Evolutionary conservation across 2,329 filamentous ascomycete genomes (phyloP).

Genomic region (Penicillium sp.): DNA sequence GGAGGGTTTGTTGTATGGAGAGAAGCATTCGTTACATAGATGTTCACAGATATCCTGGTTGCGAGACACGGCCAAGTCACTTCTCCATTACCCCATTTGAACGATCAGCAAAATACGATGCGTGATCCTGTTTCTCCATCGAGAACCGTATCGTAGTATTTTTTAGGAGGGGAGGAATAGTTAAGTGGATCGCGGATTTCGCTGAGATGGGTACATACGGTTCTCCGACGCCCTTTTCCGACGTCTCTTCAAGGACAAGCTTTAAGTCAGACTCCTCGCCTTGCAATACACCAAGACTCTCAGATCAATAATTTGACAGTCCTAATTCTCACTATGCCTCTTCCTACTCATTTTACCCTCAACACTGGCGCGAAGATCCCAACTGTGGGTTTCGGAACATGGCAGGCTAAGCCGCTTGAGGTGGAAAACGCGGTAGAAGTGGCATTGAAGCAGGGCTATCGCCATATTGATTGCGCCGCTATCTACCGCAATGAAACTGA

Average conservation of each 20-base stretch:
- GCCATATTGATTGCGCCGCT: constrained; percentile 51
- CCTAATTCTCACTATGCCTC: constrained; percentile 13
- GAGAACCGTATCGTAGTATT: background rate
- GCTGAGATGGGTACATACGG: background rate
- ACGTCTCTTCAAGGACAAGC: background rate
- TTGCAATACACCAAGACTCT: background rate
- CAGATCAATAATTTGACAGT: background rate
- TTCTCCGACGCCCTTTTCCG: constrained; percentile 19
- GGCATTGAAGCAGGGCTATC: constrained; percentile 71
- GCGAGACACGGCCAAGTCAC: background rate
- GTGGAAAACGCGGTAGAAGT: constrained; percentile 73
- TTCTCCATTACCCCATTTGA: background rate
- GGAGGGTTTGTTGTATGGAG: no score
- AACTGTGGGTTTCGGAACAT: constrained; percentile 76
- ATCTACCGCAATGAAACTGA: constrained; percentile 78
- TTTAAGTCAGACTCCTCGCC: constrained; percentile 9
- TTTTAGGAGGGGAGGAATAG: background rate
- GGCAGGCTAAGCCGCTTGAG: constrained; percentile 73
- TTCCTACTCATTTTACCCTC: constrained; percentile 30
- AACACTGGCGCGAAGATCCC: constrained; percentile 42
- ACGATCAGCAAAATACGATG: background rate
- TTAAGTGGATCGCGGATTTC: background rate
- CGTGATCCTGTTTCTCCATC: background rate
- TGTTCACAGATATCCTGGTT: background rate
- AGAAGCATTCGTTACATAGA: background rate